phyloP scores from a whole-genome alignment of 2,329 filamentous ascomycete species.

The Fusarium papillatum region DNA sequence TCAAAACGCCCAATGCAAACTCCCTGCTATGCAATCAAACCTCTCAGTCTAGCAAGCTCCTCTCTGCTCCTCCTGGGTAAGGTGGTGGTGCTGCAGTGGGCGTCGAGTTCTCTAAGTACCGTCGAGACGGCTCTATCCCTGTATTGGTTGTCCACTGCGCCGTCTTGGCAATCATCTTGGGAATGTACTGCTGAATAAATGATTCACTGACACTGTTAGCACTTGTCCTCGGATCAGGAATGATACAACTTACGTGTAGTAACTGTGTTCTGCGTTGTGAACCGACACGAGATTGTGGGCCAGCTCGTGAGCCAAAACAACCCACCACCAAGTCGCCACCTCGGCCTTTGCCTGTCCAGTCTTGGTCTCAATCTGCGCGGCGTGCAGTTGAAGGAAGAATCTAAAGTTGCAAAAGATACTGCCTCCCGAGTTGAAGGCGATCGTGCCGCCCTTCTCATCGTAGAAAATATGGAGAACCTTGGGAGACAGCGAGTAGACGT shows the following conservation, averaged over 20 bases:
- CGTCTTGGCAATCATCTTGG: conserved; percentile 73
- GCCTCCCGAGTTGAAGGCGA: conserved; percentile 92
- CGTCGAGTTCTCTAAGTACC: conserved; percentile 9
- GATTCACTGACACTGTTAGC: conserved; percentile 69
- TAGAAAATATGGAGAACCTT: conserved; percentile 88
- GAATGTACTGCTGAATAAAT: conserved; percentile 83
- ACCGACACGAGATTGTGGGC: conserved; percentile 90
- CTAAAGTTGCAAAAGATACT: conserved; percentile 95
- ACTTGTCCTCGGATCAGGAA: neutral
- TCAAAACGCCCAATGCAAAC: conserved; percentile 13
- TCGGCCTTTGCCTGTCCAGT: conserved; percentile 69
- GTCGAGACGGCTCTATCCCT: conserved; percentile 15
- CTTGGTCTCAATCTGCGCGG: conserved; percentile 56
- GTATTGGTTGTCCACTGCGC: conserved; percentile 49
- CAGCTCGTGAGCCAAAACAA: conserved; percentile 95
- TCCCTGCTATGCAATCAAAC: conserved; percentile 27
- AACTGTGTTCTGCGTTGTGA: conserved; percentile 86
- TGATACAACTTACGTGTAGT: conserved; percentile 74
- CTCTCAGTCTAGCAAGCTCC: conserved; percentile 41
- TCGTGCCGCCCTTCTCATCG: conserved; percentile 82
- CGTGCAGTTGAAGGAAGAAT: conserved; percentile 87
- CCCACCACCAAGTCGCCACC: conserved; percentile 90
- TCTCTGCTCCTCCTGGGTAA: conserved; percentile 13
- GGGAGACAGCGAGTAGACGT: conserved; percentile 79
- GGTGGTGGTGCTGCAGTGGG: conserved; percentile 25